A percentile compares a stretch with the other conserved stretches of the same genome.
Conservation (phyloP, 2,329 filamentous ascomycete genomes). For the Periconia sp. region DNA sequence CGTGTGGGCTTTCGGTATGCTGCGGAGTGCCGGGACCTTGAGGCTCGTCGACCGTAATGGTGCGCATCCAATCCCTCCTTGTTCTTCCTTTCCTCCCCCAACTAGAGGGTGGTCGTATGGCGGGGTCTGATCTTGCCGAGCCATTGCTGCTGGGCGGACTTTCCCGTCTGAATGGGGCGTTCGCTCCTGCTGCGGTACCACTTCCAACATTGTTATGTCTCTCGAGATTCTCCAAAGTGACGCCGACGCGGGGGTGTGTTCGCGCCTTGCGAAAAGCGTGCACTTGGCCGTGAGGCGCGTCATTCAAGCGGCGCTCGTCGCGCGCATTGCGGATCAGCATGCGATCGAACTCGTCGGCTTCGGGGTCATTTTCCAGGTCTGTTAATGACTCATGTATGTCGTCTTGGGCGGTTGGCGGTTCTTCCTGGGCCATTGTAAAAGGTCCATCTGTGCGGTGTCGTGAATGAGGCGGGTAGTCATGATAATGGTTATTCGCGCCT, state of each 20-base stretch:
- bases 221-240: constrained; percentile 49
- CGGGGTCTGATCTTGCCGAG: constrained; percentile 43
- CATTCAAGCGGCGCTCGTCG: constrained; percentile 45
- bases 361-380: constrained; percentile 43
- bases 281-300: constrained; percentile 33
- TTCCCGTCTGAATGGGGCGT: constrained; percentile 13
- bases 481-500: constrained; percentile 23
- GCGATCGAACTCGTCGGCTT: constrained; percentile 50
- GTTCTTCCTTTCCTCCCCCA: constrained; percentile 52
- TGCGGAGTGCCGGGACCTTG: constrained; percentile 17
- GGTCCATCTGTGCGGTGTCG: constrained; percentile 9
- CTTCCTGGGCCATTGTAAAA: constrained; percentile 18
- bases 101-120: constrained; percentile 47
- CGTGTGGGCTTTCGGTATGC: constrained; percentile 18
- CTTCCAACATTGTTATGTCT: constrained; percentile 31
- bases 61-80: constrained; percentile 47
- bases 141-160: constrained; percentile 42
- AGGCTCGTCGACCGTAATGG: constrained; percentile 35
- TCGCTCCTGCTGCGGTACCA: constrained; percentile 12
- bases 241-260: constrained; percentile 41
- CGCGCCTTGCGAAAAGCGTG: constrained; percentile 49
- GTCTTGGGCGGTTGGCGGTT: constrained; percentile 23
- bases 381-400: constrained; percentile 32
- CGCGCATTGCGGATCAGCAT: constrained; percentile 48
- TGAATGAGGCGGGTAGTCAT: constrained; percentile 21